phyloP scores from a whole-genome alignment of 2,329 filamentous ascomycete genomes.

The Xylaria multiplex region DNA sequence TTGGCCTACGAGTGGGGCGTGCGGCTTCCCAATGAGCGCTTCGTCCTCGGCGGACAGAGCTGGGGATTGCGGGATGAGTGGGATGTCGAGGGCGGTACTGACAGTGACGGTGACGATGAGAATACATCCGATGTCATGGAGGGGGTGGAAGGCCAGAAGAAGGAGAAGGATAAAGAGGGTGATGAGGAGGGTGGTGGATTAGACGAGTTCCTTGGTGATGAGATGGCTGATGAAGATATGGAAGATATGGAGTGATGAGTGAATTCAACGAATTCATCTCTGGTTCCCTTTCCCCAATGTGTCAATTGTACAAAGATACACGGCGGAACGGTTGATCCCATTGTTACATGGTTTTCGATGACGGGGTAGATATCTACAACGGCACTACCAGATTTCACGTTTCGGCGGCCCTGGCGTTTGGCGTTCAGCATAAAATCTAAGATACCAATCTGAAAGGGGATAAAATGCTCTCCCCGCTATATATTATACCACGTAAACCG shows the following conservation, averaged over 20 bases:
- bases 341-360: background rate
- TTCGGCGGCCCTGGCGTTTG: slow-evolving; percentile 20
- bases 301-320: background rate
- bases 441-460: slow-evolving; percentile 11
- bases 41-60: slow-evolving; percentile 72
- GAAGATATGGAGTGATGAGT: slow-evolving; percentile 51
- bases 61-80: slow-evolving; percentile 72
- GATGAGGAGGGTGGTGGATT: slow-evolving; percentile 60
- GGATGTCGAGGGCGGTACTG: slow-evolving; percentile 49
- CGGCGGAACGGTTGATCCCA: background rate
- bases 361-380: background rate
- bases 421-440: slow-evolving; percentile 23
- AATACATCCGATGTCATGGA: slow-evolving; percentile 59
- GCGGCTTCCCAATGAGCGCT: slow-evolving; percentile 72
- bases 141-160: slow-evolving; percentile 53
- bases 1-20: slow-evolving; percentile 74
- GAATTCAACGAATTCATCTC: no score
- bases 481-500: background rate
- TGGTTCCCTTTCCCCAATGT: no score
- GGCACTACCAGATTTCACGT: background rate
- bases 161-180: slow-evolving; percentile 52
- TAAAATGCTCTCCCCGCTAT: background rate
- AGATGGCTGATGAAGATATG: slow-evolving; percentile 66
- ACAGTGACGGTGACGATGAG: slow-evolving; percentile 47
- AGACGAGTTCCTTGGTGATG: slow-evolving; percentile 64